Evolutionary conservation across 805 yeast genomes (phyloP), one percentile per base, ranked within the genome.

Genomic region (Nakazawaea anatomiae): DNA sequence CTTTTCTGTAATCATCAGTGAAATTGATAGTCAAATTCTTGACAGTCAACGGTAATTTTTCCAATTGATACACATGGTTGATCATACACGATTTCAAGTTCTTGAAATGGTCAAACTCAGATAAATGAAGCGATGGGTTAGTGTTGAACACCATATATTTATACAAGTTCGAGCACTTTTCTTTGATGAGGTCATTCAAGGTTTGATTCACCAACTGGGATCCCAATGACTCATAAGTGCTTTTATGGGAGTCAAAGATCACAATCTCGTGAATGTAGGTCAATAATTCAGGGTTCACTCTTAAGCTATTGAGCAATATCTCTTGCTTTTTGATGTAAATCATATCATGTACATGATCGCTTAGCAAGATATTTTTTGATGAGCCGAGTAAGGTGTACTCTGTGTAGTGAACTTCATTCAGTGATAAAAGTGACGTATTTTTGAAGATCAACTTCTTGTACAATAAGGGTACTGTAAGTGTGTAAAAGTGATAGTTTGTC

Each of bases 311-410:
- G 10, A 69, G 44, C 40, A 82, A 60, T 3, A 73, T 63, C 39
- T 67, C 68, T 44, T 81, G 65, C 54, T 76, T 69, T 27, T 70
- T 60, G 30, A 63, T 56, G 9, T 69, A 60, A 18, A 74, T 60
- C 43, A 70, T 56, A 32, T 66, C 70, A 47, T 74, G 71, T 44
- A 70, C 69, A 39, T 68, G 67, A 0, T 50, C 53, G 9, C 66
- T 63, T 41, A 71, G 70, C 10, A 64, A 57, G 3, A 69, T 58
- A 3, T 70, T 65, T 6, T 62, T 55, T 28, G 65, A 55, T 0
- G 74, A 73, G 14, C 76, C 68, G 3, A 79, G 49, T 45, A 69
- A 66, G 0, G 81, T 73, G 48, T 60, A 72, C 62, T 71, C 65
- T 7, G 51, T 27, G 1, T 50, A 49, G 2, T 61, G 51, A 14